Base-by-base conservation (phyloP, 192 early-diverging fungal genomes). In the Funneliformis mosseae region DNA sequence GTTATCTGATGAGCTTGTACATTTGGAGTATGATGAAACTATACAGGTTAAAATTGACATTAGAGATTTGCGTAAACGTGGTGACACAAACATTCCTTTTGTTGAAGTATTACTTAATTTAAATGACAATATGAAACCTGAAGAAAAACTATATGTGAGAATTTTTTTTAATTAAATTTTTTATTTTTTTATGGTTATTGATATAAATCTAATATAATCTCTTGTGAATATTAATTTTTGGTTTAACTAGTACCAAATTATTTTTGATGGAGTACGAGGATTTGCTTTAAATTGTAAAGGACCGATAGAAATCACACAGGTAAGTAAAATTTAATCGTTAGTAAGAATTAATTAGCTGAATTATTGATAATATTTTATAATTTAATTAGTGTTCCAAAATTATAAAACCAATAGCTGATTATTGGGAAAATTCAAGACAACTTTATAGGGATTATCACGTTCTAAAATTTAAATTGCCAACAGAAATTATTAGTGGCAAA, bases 381-480 rank as follows among this genome's bases (percentile, higher is more conserved):
- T 41, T 70, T 11, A 23, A 12, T 14, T 70, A 70, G 68, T 43
- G 33, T 43, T 42, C 68, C 21, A 43, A 8, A n/a, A 39, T 70
- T 10, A 9, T 70, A 42, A 70, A 70, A 41, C 21, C 33, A 18
- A 43, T 70, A 18, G 39, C 39, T 4, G 12, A 16, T 16, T 70
- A 70, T 70, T 70, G 68, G 68, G 12, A 25, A 70, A 70, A 70
- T 21, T 33, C 41, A 21, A 70, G 23, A 42, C 28, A 70, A 23
- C n/a, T 70, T n/a, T 42, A 43, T 42, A 10, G 39, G 16, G 68
- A 70, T 43, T 41, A 43, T 43, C 41, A 9, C 21, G 68, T 70
- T 70, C 16, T 70, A n/a, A 39, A 41, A n/a, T 70, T 43, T 42
- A 70, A 42, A 70, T 70, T 70, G 16, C 68, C 68, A 7, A 70